Conservation (phyloP, 495 filamentous ascomycete species). For the Elaphomyces granulatus region DNA sequence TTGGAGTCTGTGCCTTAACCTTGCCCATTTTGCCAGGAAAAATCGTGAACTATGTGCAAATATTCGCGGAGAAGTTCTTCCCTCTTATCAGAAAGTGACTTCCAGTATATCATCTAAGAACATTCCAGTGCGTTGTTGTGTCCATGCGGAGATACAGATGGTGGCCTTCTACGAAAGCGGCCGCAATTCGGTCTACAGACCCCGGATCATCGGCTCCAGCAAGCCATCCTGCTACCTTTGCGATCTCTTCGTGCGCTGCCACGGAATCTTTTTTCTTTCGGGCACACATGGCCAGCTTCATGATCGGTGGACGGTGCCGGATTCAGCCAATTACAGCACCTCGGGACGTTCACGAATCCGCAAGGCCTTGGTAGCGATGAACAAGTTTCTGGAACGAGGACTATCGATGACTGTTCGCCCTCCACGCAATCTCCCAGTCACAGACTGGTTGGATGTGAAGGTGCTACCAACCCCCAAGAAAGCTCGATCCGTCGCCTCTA, state of each 20-base stretch:
- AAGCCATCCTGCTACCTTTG: constrained; percentile 15
- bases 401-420: not conserved
- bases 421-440: not conserved
- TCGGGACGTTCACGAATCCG: not conserved
- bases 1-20: constrained; percentile 8
- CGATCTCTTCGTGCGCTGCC: constrained; percentile 9
- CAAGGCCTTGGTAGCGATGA: not conserved
- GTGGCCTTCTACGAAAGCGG: constrained; percentile 2
- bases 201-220: constrained; percentile 11
- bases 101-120: not conserved
- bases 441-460: not conserved
- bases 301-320: constrained; percentile 9
- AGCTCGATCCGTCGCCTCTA: not conserved
- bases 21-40: constrained; percentile 6
- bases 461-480: not conserved
- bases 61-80: constrained; percentile 2
- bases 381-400: not conserved
- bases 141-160: constrained; percentile 15
- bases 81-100: constrained; percentile 3
- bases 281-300: constrained; percentile 10
- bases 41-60: constrained; percentile 3
- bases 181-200: not conserved
- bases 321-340: not conserved
- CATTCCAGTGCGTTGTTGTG: not conserved
- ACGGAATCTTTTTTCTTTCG: constrained; percentile 7